phyloP scores from a whole-genome alignment of 2,329 filamentous ascomycete species.

The Verticillium tricorpus region DNA sequence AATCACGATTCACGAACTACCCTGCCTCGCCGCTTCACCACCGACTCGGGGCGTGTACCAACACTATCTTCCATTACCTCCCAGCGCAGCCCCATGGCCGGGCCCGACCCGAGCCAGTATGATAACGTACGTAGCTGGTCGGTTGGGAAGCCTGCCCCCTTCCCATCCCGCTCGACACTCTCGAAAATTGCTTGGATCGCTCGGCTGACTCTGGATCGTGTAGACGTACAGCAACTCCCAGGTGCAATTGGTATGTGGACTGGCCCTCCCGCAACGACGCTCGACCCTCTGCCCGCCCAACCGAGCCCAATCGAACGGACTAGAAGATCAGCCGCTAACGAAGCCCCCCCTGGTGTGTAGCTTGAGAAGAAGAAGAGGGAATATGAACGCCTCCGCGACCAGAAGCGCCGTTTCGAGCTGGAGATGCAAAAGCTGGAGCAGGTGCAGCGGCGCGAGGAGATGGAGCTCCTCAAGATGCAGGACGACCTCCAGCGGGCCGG shows the following conservation, averaged over 20 bases:
- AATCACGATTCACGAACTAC: constrained; percentile 68
- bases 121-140: constrained; percentile 27
- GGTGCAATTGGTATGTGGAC: constrained; percentile 67
- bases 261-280: background rate
- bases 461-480: constrained; percentile 80
- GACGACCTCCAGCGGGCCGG: constrained; percentile 68
- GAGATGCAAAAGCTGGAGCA: constrained; percentile 89
- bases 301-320: background rate
- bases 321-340: background rate
- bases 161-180: background rate
- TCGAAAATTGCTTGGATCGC: background rate
- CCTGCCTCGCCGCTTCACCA: constrained; percentile 89
- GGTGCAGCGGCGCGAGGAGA: constrained; percentile 76
- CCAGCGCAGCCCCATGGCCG: constrained; percentile 40
- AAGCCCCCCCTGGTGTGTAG: constrained; percentile 38
- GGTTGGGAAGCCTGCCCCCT: background rate
- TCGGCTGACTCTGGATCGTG: constrained; percentile 5
- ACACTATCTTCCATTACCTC: constrained; percentile 62
- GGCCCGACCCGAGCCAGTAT: constrained; percentile 38
- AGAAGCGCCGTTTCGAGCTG: constrained; percentile 83
- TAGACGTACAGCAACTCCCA: constrained; percentile 57
- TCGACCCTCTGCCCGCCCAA: background rate
- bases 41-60: constrained; percentile 79
- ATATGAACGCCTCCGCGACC: constrained; percentile 85
- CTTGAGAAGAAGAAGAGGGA: constrained; percentile 91